Base-by-base conservation (phyloP, 2,329 filamentous ascomycete species). In the Colletotrichum aenigma region DNA sequence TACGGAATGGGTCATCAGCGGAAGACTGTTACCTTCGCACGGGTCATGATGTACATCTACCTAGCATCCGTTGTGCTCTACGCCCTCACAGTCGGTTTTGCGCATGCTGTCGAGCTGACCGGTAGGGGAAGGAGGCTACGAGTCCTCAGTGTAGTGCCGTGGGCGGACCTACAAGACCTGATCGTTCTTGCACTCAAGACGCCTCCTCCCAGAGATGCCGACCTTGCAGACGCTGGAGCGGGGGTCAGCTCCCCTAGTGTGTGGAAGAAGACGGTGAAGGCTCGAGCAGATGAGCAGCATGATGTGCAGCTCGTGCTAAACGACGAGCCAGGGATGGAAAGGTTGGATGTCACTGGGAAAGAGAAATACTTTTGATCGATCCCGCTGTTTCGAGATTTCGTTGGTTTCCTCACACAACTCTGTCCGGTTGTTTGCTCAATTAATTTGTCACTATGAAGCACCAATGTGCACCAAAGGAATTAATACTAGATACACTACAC, bases 91-190 rank as follows among this genome's bases (percentile, higher is more conserved):
- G 43, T 75, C 8, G 26, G 28, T 2, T 30, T 34, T n/a, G 7
- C 28, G 4, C 4, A 32, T 12, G 15, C 16, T 18, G 21, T 8
- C n/a, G 61, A 13, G 70, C 18, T 15, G 15, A n/a, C 60, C 0
- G 7, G 28, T 56, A 3, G 16, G 26, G n/a, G 15, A 15, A 28
- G 21, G 26, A 36, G 13, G 16, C 10, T 10, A n/a, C 68, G 48
- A 3, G n/a, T 72, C 3, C 24, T 43, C 30, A 73, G 73, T 8
- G 38, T 73, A 12, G 26, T 64, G 10, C 55, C 73, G 3, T 73
- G 73, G 73, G 18, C 55, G 6, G 73, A 75, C n/a, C 21, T 75
- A 10, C 73, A 75, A 7, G 73, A 73, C 10, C 32, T 75, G 13
- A 21, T 75, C 10, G 21, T 75, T 15, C 65, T 73, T 3, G 70